Conservation (phyloP, 805 yeast genomes). For the Metschnikowia colocasiae region DNA sequence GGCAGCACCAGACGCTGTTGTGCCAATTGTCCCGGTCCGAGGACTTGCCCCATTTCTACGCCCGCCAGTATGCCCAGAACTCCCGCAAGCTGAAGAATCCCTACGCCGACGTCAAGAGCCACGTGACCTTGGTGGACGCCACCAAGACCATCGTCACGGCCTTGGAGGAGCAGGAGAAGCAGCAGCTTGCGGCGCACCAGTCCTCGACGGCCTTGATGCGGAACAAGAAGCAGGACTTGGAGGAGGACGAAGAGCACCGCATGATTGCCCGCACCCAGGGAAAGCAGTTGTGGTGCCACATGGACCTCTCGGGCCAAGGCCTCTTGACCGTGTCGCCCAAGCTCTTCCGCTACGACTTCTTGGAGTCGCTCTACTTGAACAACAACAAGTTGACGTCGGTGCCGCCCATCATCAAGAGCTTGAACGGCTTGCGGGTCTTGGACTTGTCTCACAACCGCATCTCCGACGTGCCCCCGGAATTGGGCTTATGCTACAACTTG, state of each 20-base stretch:
- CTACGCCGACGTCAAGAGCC: conserved; percentile 33
- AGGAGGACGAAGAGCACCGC: conserved; percentile 63
- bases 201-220: conserved; percentile 32
- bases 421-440: conserved; percentile 72
- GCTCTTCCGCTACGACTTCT: conserved; percentile 74
- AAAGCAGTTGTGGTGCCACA: conserved; percentile 89
- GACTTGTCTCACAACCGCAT: conserved; percentile 81
- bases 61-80: conserved; percentile 73
- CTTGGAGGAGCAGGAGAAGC: conserved; percentile 38
- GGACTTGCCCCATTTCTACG: conserved; percentile 73
- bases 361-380: conserved; percentile 81
- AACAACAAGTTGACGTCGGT: conserved; percentile 72
- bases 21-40: conserved; percentile 65
- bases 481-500: conserved; percentile 78
- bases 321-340: conserved; percentile 65
- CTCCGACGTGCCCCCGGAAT: conserved; percentile 70
- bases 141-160: conserved; percentile 36
- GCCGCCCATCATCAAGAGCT: conserved; percentile 64
- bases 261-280: conserved; percentile 56
- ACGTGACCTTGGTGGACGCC: conserved; percentile 39
- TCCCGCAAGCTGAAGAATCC: conserved; percentile 48
- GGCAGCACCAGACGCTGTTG: conserved; percentile 80
- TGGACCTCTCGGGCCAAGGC: conserved; percentile 90
- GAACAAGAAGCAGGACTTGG: conserved; percentile 46
- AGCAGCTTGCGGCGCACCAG: conserved; percentile 33